These are phyloP conservation scores for Ceratocystis cubensis DNA, from an alignment of 2,329 filamentous ascomycete species.

Conservation along the genomic window DNA sequence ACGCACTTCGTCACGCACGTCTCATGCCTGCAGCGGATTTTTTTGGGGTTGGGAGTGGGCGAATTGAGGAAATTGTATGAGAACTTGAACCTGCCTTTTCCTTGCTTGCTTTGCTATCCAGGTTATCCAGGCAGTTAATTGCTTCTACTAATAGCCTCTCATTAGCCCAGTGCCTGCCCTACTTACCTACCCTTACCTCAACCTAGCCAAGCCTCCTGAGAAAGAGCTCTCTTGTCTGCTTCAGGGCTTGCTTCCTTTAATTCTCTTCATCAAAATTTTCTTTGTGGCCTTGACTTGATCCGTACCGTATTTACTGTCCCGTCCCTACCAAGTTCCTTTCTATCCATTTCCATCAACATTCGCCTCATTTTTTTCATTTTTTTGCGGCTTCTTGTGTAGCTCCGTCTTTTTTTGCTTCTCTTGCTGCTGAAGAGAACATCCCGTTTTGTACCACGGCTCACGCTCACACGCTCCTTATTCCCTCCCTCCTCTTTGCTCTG, in stretches of 20 bases:
- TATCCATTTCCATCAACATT: not conserved
- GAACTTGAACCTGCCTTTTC: not conserved
- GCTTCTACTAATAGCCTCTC: not conserved
- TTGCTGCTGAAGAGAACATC: not conserved
- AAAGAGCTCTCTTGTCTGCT: not conserved
- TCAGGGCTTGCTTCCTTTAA: constrained; percentile 7
- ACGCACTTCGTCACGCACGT: not conserved
- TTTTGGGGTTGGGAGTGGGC: not conserved
- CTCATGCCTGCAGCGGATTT: not conserved
- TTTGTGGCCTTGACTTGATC: constrained; percentile 7
- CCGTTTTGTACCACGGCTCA: not conserved
- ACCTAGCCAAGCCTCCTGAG: not conserved
- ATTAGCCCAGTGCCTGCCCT: not conserved
- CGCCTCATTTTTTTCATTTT: not conserved
- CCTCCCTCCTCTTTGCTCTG: not conserved
- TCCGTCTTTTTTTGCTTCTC: not conserved
- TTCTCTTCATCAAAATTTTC: constrained; percentile 6
- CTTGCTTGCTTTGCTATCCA: not conserved
- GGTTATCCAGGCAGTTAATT: not conserved
- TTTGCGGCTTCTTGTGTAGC: too few species aligned
- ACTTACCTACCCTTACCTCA: not conserved
- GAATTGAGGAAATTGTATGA: not conserved
- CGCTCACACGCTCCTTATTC: too few species aligned
- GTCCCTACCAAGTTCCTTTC: not conserved
- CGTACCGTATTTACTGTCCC: not conserved